A percentile compares a stretch with the other conserved stretches of the same genome.
Evolutionary conservation across 1,139 yeast genomes (phyloP).

Genomic region (Yamadazyma dendronema): DNA sequence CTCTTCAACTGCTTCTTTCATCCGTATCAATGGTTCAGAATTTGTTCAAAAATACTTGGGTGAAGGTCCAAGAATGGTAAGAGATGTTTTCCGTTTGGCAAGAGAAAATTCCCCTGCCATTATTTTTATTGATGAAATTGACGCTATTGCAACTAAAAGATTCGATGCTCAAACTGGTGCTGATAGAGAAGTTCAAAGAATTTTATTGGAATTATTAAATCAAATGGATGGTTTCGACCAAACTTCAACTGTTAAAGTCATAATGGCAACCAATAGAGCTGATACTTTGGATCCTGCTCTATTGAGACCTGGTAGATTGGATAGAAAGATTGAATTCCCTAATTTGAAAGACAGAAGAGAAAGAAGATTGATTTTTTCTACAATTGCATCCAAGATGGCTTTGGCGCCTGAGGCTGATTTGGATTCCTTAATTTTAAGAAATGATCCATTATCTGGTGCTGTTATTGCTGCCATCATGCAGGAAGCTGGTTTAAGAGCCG

Average conservation of each 20-base stretch:
- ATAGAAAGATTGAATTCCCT: slow-evolving; percentile 97
- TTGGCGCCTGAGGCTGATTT: slow-evolving; percentile 96
- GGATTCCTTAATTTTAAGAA: slow-evolving; percentile 90
- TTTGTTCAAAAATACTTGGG: slow-evolving; percentile 97
- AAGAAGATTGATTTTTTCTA: slow-evolving; percentile 91
- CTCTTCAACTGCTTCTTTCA: slow-evolving; percentile 91
- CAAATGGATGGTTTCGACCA: slow-evolving; percentile 99
- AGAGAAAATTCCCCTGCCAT: slow-evolving; percentile 96
- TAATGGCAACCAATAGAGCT: slow-evolving; percentile 99
- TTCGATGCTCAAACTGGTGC: slow-evolving; percentile 99
- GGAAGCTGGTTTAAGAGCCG: slow-evolving; percentile 98
- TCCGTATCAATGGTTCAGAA: slow-evolving; percentile 96
- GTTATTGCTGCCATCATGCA: slow-evolving; percentile 99
- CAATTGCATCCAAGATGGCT: slow-evolving; percentile 97
- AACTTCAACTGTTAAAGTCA: slow-evolving; percentile 90
- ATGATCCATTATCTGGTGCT: slow-evolving; percentile 97
- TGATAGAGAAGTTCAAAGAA: slow-evolving; percentile 98
- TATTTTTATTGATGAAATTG: slow-evolving; percentile 96
- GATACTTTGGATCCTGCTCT: slow-evolving; percentile 97
- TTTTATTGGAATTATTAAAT: slow-evolving; percentile 87
- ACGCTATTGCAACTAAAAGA: slow-evolving; percentile 98
- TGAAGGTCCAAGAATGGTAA: slow-evolving; percentile 99
- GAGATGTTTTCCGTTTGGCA: slow-evolving; percentile 96
- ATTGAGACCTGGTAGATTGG: slow-evolving; percentile 97
- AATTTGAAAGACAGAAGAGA: slow-evolving; percentile 94